phyloP scores from a whole-genome alignment of 176 grass and related monocot genomes.

The Carex parvula region DNA sequence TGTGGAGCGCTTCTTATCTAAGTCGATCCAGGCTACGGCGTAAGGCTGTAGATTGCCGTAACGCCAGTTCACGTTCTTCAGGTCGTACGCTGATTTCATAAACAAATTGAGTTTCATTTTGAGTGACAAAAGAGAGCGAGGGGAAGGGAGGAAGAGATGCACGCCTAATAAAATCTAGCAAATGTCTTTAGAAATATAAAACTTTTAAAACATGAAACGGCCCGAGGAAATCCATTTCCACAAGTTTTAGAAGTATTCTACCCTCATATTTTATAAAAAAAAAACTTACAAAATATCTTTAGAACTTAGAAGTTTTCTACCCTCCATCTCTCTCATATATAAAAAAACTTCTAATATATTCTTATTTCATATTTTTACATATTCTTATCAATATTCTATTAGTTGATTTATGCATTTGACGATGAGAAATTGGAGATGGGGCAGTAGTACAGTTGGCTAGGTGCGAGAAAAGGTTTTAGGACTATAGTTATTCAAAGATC shows the following conservation, averaged over 20 bases:
- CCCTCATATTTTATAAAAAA: no score
- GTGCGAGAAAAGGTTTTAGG: no score
- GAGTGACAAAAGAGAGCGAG: background rate
- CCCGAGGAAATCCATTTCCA: no score
- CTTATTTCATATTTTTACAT: background rate
- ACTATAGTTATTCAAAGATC: no score
- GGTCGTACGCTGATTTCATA: constrained; percentile 40
- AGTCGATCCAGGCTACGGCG: constrained; percentile 49
- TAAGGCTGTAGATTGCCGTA: constrained; percentile 48
- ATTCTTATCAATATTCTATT: background rate
- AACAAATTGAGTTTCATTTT: constrained; percentile 40
- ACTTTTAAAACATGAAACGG: no score
- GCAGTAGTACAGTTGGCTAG: no score
- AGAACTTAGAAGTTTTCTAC: no score
- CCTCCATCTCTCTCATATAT: no score
- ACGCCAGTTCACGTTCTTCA: constrained; percentile 78
- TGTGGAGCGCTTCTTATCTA: constrained; percentile 40
- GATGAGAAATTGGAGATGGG: no score
- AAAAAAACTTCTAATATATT: background rate
- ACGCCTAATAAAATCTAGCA: background rate
- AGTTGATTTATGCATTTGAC: background rate
- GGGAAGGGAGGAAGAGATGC: background rate
- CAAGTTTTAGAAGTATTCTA: no score
- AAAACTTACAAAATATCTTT: no score
- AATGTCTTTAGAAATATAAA: background rate